Evolutionary conservation across 1,284 basidiomycete genomes (phyloP).

Genomic region (Agaricales sp.): DNA sequence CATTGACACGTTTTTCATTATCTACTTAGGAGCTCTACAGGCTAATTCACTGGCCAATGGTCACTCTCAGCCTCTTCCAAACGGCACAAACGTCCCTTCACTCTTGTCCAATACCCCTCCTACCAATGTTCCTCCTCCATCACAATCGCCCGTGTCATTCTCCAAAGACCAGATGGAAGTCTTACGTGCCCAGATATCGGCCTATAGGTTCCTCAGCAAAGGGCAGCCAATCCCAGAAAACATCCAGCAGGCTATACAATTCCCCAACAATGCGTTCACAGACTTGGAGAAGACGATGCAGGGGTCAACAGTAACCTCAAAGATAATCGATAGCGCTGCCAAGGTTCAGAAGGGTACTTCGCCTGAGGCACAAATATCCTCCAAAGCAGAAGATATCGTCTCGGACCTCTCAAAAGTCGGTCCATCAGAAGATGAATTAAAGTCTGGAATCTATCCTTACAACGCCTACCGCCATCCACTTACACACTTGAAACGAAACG

Average conservation of each 20-base stretch:
- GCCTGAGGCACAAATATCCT: slow-evolving; percentile 23
- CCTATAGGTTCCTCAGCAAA: slow-evolving; percentile 77
- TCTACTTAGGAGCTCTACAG: not conserved
- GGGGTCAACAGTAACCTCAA: slow-evolving; percentile 45
- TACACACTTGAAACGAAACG: slow-evolving; percentile 57
- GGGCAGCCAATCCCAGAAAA: slow-evolving; percentile 75
- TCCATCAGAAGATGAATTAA: slow-evolving; percentile 72
- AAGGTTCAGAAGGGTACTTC: slow-evolving; percentile 59
- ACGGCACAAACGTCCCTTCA: not conserved
- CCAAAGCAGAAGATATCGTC: slow-evolving; percentile 36
- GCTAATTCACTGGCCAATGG: not conserved
- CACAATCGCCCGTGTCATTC: slow-evolving; percentile 68
- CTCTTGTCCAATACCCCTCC: slow-evolving; percentile 18
- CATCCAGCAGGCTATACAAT: slow-evolving; percentile 70
- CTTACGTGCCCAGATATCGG: slow-evolving; percentile 82
- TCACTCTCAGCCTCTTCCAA: not conserved
- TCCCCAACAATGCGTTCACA: slow-evolving; percentile 44
- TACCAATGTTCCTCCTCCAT: slow-evolving; percentile 20
- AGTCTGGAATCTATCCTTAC: slow-evolving; percentile 87
- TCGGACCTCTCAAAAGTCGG: slow-evolving; percentile 54
- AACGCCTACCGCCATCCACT: slow-evolving; percentile 90
- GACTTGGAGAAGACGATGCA: slow-evolving; percentile 59
- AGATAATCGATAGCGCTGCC: slow-evolving; percentile 69
- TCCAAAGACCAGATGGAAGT: slow-evolving; percentile 77
- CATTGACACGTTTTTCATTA: slow-evolving; percentile 6